Evolutionary conservation across 2,329 filamentous ascomycete genomes (phyloP).

Genomic region (Erysiphe neolycopersici): DNA sequence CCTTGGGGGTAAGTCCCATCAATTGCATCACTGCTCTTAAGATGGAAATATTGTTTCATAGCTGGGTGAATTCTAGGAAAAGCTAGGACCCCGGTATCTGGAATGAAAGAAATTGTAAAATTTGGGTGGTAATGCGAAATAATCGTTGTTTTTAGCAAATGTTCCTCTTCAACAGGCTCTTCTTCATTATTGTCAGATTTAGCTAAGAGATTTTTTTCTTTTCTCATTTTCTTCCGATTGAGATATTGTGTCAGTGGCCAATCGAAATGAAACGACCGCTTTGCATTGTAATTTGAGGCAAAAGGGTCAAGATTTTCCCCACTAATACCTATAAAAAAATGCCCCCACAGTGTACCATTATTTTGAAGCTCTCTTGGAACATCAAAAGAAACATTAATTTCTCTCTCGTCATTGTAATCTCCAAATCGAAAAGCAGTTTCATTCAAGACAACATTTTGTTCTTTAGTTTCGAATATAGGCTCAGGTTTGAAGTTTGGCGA

Average conservation of each 20-base stretch:
- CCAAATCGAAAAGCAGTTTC: constrained; percentile 60
- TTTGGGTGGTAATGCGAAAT: constrained; percentile 88
- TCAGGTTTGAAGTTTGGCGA: constrained; percentile 46
- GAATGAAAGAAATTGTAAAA: constrained; percentile 67
- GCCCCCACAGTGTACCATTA: constrained; percentile 83
- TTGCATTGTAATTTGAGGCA: constrained; percentile 41
- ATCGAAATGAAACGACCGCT: constrained; percentile 57
- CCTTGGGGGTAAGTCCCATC: constrained; percentile 66
- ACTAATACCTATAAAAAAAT: constrained; percentile 65
- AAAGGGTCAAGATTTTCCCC: constrained; percentile 55
- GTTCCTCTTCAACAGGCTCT: constrained; percentile 15
- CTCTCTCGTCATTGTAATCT: constrained; percentile 52
- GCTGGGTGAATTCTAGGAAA: constrained; percentile 45
- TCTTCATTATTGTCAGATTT: constrained; percentile 24
- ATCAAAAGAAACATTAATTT: constrained; percentile 48
- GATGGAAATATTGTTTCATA: constrained; percentile 46
- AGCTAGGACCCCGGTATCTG: constrained; percentile 44
- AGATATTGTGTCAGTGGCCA: constrained; percentile 75
- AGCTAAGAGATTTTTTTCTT: constrained; percentile 61
- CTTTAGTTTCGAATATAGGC: constrained; percentile 34
- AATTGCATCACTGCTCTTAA: constrained; percentile 57
- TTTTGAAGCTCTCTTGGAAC: constrained; percentile 61
- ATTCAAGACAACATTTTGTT: constrained; percentile 45
- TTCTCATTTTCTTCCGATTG: constrained; percentile 67
- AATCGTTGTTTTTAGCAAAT: constrained; percentile 37